Conservation (phyloP, 805 yeast species). For the Vanderwaltozyma verrucispora region DNA sequence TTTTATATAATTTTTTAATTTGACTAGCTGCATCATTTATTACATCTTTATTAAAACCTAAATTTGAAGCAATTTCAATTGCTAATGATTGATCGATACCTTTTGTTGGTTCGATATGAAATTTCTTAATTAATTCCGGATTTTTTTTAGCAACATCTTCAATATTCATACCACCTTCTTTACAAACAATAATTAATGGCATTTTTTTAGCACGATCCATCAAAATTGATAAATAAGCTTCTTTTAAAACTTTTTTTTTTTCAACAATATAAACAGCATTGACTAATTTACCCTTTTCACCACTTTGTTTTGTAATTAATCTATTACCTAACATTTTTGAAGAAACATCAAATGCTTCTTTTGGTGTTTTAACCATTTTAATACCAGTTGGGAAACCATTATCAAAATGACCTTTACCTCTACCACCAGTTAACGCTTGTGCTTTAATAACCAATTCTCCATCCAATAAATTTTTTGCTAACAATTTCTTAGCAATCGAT, state of each 20-base stretch:
- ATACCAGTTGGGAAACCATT: conserved; percentile 96
- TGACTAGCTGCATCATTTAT: conserved; percentile 80
- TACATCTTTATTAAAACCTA: conserved; percentile 73
- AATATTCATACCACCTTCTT: conserved; percentile 99
- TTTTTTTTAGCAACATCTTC: conserved; percentile 93
- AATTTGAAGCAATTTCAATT: conserved; percentile 58
- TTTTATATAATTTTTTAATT: conserved; percentile 77
- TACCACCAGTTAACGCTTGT: conserved; percentile 98
- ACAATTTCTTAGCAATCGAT: conserved; percentile 63
- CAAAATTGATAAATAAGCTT: conserved; percentile 89
- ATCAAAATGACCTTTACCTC: conserved; percentile 98
- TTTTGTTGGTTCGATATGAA: conserved; percentile 57
- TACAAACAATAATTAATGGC: conserved; percentile 90
- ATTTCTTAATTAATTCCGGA: conserved; percentile 88
- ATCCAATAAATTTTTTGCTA: conserved; percentile 41
- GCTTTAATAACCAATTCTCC: conserved; percentile 89
- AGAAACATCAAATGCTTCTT: conserved; percentile 80
- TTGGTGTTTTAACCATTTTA: conserved; percentile 72
- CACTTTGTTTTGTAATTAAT: conserved; percentile 95
- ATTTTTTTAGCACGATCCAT: conserved; percentile 87
- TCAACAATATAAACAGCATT: conserved; percentile 94
- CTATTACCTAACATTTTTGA: conserved; percentile 85
- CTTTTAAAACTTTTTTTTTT: conserved; percentile 87
- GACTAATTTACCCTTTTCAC: conserved; percentile 93
- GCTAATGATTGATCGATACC: conserved; percentile 81